Evolutionary conservation across 176 grass and related monocot genomes (phyloP).

Genomic region (Zizania latifolia): DNA sequence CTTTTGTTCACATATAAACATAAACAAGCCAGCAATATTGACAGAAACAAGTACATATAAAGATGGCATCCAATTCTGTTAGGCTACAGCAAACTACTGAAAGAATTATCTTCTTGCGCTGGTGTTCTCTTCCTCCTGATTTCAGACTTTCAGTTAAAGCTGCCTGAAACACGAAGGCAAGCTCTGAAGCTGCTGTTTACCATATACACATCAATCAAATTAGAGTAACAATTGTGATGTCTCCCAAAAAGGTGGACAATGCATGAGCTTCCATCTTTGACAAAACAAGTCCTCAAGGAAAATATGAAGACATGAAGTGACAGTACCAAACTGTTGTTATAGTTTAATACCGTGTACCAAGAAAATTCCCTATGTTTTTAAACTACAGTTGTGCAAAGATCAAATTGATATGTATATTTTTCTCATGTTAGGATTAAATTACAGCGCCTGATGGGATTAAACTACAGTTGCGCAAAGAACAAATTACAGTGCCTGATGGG

Average conservation of each 20-base stretch:
- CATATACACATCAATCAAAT: background rate
- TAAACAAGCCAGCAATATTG: background rate
- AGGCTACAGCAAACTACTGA: background rate
- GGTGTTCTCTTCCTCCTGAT: background rate
- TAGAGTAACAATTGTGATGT: background rate
- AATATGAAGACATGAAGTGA: background rate
- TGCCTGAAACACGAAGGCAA: background rate
- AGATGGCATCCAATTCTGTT: background rate
- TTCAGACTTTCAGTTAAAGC: background rate
- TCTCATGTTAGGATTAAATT: too few relatives aligned
- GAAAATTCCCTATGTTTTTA: background rate
- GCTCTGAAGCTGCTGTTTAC: background rate
- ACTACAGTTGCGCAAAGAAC: too few relatives aligned
- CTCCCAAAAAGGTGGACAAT: background rate
- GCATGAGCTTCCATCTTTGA: background rate
- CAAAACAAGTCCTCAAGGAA: background rate
- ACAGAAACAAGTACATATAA: background rate
- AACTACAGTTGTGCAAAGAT: background rate
- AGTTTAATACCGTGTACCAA: background rate
- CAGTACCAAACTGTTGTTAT: background rate
- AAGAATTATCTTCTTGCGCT: background rate
- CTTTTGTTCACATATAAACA: background rate
- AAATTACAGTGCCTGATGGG: too few relatives aligned
- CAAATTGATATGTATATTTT: too few relatives aligned
- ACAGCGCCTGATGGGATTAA: too few relatives aligned